phyloP scores from a whole-genome alignment of 306 rosid genomes.

The Fragaria vesca region DNA sequence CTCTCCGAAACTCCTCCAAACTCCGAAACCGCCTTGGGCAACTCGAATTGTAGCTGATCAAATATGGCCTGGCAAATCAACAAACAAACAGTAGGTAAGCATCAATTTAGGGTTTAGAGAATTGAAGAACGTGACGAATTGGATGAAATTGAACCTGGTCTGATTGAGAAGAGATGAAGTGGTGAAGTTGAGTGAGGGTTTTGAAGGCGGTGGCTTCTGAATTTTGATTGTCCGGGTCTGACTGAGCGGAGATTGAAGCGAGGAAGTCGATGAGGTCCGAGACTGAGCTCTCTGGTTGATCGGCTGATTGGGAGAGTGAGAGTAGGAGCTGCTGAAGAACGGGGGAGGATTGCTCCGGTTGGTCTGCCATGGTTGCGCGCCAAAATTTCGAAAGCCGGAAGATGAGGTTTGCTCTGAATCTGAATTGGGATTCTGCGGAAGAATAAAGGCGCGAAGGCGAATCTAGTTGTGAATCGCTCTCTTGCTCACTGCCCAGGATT shows the following conservation, averaged over 20 bases:
- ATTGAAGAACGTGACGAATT: background rate
- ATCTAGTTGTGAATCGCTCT: background rate
- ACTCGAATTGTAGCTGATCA: conserved; percentile 67
- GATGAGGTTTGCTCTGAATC: background rate
- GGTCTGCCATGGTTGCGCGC: conserved; percentile 16
- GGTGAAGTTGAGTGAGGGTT: conserved; percentile 51
- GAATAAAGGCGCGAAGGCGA: conserved; percentile 12
- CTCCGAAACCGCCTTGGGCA: conserved; percentile 74
- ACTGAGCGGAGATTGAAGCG: conserved; percentile 42
- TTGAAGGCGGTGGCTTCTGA: conserved; percentile 40
- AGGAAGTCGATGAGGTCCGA: conserved; percentile 54
- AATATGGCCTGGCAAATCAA: conserved; percentile 44
- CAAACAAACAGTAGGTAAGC: conserved; percentile 9
- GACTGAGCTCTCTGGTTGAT: conserved; percentile 36
- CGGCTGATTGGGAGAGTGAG: conserved; percentile 47
- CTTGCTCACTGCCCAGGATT: too few relatives aligned
- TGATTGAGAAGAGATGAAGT: conserved; percentile 52
- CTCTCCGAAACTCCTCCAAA: conserved; percentile 52
- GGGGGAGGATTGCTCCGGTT: conserved; percentile 24
- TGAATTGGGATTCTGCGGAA: background rate
- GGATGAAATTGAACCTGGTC: conserved; percentile 47
- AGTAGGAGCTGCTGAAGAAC: conserved; percentile 51
- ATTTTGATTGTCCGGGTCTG: conserved; percentile 45
- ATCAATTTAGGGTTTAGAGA: background rate
- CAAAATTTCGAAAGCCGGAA: background rate